These are phyloP conservation scores for Xylariaceae sp. DNA, from an alignment of 2,329 filamentous ascomycete genomes.

Conservation along the genomic window DNA sequence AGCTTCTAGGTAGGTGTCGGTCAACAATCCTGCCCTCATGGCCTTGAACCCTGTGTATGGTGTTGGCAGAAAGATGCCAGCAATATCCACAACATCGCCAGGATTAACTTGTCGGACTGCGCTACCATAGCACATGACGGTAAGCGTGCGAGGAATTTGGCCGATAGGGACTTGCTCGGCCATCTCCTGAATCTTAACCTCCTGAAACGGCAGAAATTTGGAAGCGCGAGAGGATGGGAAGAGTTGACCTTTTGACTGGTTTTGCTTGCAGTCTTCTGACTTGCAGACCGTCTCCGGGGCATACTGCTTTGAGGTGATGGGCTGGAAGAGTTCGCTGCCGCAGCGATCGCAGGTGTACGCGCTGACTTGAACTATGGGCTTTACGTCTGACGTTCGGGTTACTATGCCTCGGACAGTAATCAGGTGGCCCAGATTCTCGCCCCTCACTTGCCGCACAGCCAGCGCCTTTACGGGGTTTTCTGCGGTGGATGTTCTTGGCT, in stretches of 20 bases:
- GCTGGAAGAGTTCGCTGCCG: conserved; percentile 96
- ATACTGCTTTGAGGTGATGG: conserved; percentile 86
- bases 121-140: conserved; percentile 83
- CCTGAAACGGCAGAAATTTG: conserved; percentile 96
- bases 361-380: conserved; percentile 95
- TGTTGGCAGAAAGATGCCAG: conserved; percentile 92
- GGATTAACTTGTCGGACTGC: conserved; percentile 86
- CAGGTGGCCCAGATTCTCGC: conserved; percentile 86
- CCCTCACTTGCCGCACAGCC: conserved; percentile 89
- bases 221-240: conserved; percentile 94
- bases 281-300: conserved; percentile 83
- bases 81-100: conserved; percentile 90
- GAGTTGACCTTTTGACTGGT: conserved; percentile 89
- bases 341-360: conserved; percentile 97
- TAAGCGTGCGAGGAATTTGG: conserved; percentile 90
- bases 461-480: conserved; percentile 64
- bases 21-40: conserved; percentile 91
- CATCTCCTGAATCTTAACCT: conserved; percentile 98
- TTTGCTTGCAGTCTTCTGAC: conserved; percentile 83
- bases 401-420: conserved; percentile 94
- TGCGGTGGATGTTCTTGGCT: conserved; percentile 73
- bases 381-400: conserved; percentile 94
- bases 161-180: conserved; percentile 98
- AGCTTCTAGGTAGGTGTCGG: conserved; percentile 94
- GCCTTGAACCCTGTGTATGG: conserved; percentile 99